Percentiles rank a stretch among this genome's conserved stretches.
These are phyloP conservation scores for Peronospora belbahrii DNA, from an alignment of 352 stramenopile genomes.

Conservation along the genomic window DNA sequence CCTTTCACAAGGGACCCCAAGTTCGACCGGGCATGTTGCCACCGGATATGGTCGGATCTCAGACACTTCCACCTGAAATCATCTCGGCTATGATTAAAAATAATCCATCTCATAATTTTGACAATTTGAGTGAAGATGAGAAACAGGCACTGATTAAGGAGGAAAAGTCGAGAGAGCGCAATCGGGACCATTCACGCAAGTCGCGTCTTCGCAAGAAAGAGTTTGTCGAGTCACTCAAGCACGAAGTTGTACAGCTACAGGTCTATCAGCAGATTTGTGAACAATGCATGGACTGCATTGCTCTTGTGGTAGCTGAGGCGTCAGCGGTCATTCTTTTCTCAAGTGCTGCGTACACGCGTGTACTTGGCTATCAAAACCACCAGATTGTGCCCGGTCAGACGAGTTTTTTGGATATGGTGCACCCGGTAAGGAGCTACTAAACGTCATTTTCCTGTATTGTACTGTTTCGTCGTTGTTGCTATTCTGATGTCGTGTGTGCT, in stretches of 20 bases:
- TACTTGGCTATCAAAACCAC: conserved; percentile 72
- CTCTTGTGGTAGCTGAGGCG: conserved; percentile 55
- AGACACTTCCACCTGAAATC: conserved; percentile 75
- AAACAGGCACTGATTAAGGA: conserved; percentile 74
- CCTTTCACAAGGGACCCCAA: conserved; percentile 39
- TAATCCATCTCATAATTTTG: conserved; percentile 54
- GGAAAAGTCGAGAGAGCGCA: conserved; percentile 85
- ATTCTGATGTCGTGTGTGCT: conserved; percentile 1
- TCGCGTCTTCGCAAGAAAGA: conserved; percentile 92
- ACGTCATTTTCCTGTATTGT: conserved; percentile 1
- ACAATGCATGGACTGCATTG: conserved; percentile 72
- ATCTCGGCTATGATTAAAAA: conserved; percentile 80
- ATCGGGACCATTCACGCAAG: conserved; percentile 93
- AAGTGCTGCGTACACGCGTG: conserved; percentile 55
- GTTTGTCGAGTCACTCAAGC: conserved; percentile 91
- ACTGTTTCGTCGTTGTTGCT: background rate
- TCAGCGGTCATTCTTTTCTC: conserved; percentile 61
- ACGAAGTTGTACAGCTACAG: conserved; percentile 72
- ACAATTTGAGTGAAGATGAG: conserved; percentile 77
- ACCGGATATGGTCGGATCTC: conserved; percentile 46
- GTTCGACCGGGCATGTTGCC: conserved; percentile 18
- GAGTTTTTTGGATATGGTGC: conserved; percentile 79
- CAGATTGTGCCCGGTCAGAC: conserved; percentile 66
- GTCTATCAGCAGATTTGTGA: conserved; percentile 84
- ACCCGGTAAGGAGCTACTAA: conserved; percentile 43